Evolutionary conservation across 495 filamentous ascomycete genomes (phyloP), one percentile per base, ranked within the genome.

Genomic region (Penicillium flavigenum): DNA sequence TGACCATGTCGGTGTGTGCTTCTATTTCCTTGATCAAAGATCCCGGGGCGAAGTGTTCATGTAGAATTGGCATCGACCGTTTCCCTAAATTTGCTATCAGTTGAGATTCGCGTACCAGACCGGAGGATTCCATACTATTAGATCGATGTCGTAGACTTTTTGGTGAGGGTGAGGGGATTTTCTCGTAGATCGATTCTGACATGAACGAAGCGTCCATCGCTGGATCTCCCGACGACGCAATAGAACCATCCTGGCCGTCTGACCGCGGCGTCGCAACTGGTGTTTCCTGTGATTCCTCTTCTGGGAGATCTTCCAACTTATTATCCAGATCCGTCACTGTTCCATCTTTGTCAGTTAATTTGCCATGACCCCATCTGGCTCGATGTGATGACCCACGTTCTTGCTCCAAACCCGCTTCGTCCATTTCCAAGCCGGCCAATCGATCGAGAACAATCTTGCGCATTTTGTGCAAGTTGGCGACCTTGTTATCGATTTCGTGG

Each of bases 121-220:
- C n/a, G 11, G 12, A 17, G 38, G 44, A 29, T 16, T 27, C 19
- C 64, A 42, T 72, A 76, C 75, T 78, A 63, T 81, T 83, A 26
- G 82, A 85, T 57, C 86, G 86, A 43, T 85, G 86, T 61, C 86
- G 85, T 69, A 85, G 82, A 29, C 81, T 73, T 54, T 81, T 85
- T 27, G 82, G 74, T 56, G 81, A 80, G 14, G 83, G 70, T 12
- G 84, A 83, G 1, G 91, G 90, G 16, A 98, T 72, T 69, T 97
- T 98, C 65, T 93, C 87, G 66, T 97, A 99, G 60, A 99, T 90
- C 8, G 91, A 96, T 67, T 96, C 91, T 2, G 94, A 97, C 95
- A 98, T 98, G 77, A 98, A 99, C 1, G 84, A 83, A 14, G 77
- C 81, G 62, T 82, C 84, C 81, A 72, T 83, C 56, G 73, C 83